Base-by-base conservation (phyloP, 2,329 filamentous ascomycete species). In the Cladosporium sp. region DNA sequence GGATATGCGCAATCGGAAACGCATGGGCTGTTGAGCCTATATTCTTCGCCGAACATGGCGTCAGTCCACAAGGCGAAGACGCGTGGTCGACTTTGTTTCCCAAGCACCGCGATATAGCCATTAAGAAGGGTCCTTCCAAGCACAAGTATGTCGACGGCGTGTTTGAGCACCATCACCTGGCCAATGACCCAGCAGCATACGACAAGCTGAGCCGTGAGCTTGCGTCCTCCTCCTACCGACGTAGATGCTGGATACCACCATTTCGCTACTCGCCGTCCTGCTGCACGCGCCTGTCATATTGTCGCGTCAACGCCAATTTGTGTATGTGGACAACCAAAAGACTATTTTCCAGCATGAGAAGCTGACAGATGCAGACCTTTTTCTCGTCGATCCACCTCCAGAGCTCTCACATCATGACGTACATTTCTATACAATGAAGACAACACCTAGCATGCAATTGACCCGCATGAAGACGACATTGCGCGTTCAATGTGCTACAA, bases 271-370 rank as follows among this genome's bases (percentile, higher is more conserved):
- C 46, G 18, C 37, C 46, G n/a, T 49, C 46, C n/a, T 49, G 33
- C 35, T 33, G 22, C 19, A 49, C 40, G 28, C 46, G 46, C 13
- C 33, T 49, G 16, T 49, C 46, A 10, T 49, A 49, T 14, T 49
- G 37, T 28, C 35, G 46, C 19, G 46, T 49, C 11, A 49, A 41
- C 35, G 19, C 43, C 19, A 32, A 33, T 9, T 28, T 46, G 14
- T 46, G 43, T 46, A 19, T 18, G 43, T 46, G n/a, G 11, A 13
- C n/a, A 33, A 46, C 13, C 4, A 33, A 34, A 32, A 16, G 19
- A 28, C 19, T 19, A 2, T 11, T 28, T 28, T n/a, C n/a, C 19
- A 28, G 22, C 22, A 28, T 28, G 42, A 9, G 32, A 22, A 11
- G 22, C 42, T 44, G 19, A 44, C 42, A 10, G 28, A 19, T 10